Conservation (phyloP, 805 yeast genomes). For the Babjeviella inositovora region DNA sequence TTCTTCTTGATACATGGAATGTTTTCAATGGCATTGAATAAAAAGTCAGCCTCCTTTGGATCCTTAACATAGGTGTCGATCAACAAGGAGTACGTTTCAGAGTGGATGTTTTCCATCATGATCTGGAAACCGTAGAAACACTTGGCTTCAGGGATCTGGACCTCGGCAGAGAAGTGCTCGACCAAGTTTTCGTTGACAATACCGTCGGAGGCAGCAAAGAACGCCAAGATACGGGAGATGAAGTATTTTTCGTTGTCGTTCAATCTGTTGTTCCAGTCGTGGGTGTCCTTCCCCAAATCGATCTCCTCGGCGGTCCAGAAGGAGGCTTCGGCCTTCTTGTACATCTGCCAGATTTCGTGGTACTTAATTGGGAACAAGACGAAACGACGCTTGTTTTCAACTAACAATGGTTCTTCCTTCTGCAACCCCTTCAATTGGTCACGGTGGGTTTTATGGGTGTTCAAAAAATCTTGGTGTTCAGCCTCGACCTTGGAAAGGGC, state of each 20-base stretch:
- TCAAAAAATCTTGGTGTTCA: slow-evolving; percentile 39
- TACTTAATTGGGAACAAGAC: slow-evolving; percentile 93
- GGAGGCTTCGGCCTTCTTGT: slow-evolving; percentile 97
- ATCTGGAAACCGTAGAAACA: slow-evolving; percentile 99
- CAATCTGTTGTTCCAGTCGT: slow-evolving; percentile 85
- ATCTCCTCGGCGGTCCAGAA: slow-evolving; percentile 99
- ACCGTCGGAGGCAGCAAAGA: slow-evolving; percentile 98
- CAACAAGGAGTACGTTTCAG: slow-evolving; percentile 90
- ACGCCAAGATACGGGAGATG: slow-evolving; percentile 85
- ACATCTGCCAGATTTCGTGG: slow-evolving; percentile 97
- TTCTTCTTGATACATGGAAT: slow-evolving; percentile 94
- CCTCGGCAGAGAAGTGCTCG: slow-evolving; percentile 95
- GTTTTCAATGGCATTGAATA: slow-evolving; percentile 91
- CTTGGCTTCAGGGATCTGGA: slow-evolving; percentile 94
- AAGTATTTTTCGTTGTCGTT: slow-evolving; percentile 88
- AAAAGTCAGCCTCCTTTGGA: slow-evolving; percentile 78
- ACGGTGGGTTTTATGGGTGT: slow-evolving; percentile 54
- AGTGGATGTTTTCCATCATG: slow-evolving; percentile 98
- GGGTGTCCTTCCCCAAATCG: slow-evolving; percentile 79
- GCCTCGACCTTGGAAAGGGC: slow-evolving; percentile 6
- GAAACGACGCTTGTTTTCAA: slow-evolving; percentile 76
- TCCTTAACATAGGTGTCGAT: slow-evolving; percentile 94
- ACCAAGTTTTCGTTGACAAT: slow-evolving; percentile 95
- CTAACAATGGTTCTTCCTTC: slow-evolving; percentile 76
- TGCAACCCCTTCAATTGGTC: slow-evolving; percentile 59